Evolutionary conservation across 2,329 filamentous ascomycete genomes (phyloP), one percentile per base, ranked within the genome.

Genomic region (Chaetomium sp.): DNA sequence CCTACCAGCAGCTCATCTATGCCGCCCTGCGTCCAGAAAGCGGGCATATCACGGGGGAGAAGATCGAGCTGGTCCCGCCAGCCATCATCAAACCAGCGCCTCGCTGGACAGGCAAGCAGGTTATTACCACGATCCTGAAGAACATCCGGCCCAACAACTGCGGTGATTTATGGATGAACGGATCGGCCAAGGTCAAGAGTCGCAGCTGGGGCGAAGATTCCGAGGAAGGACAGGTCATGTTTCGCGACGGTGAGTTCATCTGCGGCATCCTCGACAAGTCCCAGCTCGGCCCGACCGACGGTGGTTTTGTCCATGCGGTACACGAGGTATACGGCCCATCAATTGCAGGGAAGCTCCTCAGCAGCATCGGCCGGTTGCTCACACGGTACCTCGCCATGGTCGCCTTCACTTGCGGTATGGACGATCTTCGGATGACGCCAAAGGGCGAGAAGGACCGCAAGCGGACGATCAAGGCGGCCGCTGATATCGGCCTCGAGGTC

Each of bases 381-480:
- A 99, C 94, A 0, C 87, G 91, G 66, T 87, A 91, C 61, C 79
- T 97, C 58, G 89, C 94, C 67, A 95, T 96, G 85, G 82, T 91
- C 51, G 94, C 92, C 1, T 97, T 97, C 70, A 94, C 89, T 61
- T 99, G 94, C 70, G 95, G 95, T 69, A 96, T 99, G 72, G 92
- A 99, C 66, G 95, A 99, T 76, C 78, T 99, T 56, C 84, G 88
- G 56, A 81, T 99, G 51, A 97, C 92, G 0, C 76, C 81, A 1
- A 76, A 88, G 59, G 92, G 94, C 52, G 91, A 99, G 68, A 74
- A 75, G 54, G 76, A 79, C 52, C 85, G 94, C 43, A 81, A 80
- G 62, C 76, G 87, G 61, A 84, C 85, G 59, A 75, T 99, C 10
- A 74, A 79, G 60, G 80, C 80, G 49, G 88, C 90, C 0, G 74